Conservation (phyloP, 225 moss, liverwort and hornwort genomes). For the Neckera pumila region DNA sequence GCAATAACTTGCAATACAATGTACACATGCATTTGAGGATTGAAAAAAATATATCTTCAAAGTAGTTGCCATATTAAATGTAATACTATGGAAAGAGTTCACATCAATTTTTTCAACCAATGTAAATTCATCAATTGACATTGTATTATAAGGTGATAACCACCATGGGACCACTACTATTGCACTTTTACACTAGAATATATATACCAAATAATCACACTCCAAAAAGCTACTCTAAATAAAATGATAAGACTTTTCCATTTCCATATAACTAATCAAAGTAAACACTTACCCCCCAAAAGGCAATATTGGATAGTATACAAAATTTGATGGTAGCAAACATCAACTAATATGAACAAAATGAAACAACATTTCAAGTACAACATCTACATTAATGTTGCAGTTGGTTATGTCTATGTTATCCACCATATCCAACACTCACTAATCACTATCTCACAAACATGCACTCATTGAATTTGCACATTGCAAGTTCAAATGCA, state of each 20-base stretch:
- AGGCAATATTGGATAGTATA: background rate
- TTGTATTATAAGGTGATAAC: background rate
- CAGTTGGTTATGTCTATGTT: background rate
- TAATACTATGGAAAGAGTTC: accelerated
- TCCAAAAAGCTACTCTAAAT: background rate
- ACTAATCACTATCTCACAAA: background rate
- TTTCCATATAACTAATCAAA: background rate
- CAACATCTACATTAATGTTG: background rate
- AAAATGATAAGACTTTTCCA: background rate
- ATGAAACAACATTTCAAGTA: no score
- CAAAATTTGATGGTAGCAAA: background rate
- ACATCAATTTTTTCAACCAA: no score
- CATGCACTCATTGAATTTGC: background rate
- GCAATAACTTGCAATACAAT: no score
- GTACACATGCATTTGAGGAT: no score
- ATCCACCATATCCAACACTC: background rate
- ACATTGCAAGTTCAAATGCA: background rate
- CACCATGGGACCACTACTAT: background rate
- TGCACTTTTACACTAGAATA: accelerated
- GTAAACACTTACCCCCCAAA: background rate
- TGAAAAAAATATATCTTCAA: no score
- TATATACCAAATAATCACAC: background rate
- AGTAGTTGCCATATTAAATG: accelerated
- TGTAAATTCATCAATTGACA: background rate
- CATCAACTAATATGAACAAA: background rate